Conservation (phyloP, 495 filamentous ascomycete species). For the Endocarpon pusillum region DNA sequence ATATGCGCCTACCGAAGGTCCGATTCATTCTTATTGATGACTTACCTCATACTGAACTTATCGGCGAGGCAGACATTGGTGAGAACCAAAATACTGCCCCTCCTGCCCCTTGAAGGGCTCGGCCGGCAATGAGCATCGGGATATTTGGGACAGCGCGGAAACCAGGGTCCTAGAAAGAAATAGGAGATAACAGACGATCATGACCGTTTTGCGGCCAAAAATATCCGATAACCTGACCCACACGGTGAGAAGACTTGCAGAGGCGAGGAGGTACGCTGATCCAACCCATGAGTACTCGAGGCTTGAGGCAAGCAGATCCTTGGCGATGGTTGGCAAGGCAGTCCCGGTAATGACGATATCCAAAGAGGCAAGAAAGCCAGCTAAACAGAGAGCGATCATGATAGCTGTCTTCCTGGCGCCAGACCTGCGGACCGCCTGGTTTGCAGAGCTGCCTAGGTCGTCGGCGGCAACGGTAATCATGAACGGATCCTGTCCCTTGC, state of each 20-base stretch:
- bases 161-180: slow-evolving; percentile 16
- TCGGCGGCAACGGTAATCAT: no score
- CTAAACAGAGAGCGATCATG: slow-evolving; percentile 1
- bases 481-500: no score
- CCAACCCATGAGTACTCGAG: slow-evolving; percentile 43
- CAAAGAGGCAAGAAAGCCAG: neutral
- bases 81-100: no score
- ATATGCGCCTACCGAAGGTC: no score
- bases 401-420: no score
- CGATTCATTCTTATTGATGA: no score
- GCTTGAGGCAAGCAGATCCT: slow-evolving; percentile 28
- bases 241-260: slow-evolving; percentile 14
- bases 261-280: slow-evolving; percentile 34
- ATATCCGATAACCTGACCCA: slow-evolving; percentile 10
- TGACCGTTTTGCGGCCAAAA: slow-evolving; percentile 14
- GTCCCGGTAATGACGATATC: slow-evolving; percentile 1
- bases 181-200: slow-evolving; percentile 11
- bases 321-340: neutral
- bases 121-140: slow-evolving; percentile 12
- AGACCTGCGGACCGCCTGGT: no score
- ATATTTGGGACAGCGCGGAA: slow-evolving; percentile 10
- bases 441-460: no score
- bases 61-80: no score
- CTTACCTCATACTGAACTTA: no score
- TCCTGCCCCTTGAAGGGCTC: slow-evolving; percentile 16